A percentile compares a stretch with the other conserved stretches of the same genome.
Evolutionary conservation across 352 stramenopile species (phyloP).

Genomic region (Phytopythium litorale): DNA sequence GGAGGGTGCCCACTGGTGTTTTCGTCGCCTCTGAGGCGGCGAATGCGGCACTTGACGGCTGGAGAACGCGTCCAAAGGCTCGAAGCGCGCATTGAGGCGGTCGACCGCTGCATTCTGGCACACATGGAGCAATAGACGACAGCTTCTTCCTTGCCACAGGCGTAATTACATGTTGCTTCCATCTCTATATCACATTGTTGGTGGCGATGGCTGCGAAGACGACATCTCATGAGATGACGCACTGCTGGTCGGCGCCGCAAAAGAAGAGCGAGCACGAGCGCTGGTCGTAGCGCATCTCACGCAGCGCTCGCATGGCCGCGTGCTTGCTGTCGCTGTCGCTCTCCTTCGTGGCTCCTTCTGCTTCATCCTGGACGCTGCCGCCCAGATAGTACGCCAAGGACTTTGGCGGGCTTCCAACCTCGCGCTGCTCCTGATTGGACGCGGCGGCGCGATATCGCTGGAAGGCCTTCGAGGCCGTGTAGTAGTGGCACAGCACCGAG

Average conservation of each 20-base stretch:
- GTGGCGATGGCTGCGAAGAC: neutral
- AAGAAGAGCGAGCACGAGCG: conserved; percentile 28
- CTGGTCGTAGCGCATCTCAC: conserved; percentile 15
- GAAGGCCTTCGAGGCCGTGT: conserved; percentile 64
- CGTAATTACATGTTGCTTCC: conserved; percentile 1
- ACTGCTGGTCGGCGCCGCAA: conserved; percentile 24
- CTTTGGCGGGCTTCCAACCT: neutral
- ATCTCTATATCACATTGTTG: neutral
- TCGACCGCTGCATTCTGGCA: conserved; percentile 36
- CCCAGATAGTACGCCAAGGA: conserved; percentile 13
- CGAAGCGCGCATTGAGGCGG: conserved; percentile 27
- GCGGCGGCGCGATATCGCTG: conserved; percentile 58
- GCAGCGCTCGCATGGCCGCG: neutral
- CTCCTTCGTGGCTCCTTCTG: conserved; percentile 9
- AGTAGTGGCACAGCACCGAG: conserved; percentile 70
- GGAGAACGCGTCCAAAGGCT: conserved; percentile 33
- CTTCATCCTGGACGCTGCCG: neutral
- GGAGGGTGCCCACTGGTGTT: conserved; percentile 40
- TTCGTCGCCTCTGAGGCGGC: conserved; percentile 45
- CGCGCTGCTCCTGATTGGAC: conserved; percentile 20
- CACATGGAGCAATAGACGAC: conserved; percentile 2
- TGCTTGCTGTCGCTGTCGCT: conserved; percentile 6
- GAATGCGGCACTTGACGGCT: conserved; percentile 41
- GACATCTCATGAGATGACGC: conserved; percentile 22
- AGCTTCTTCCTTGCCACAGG: neutral